Evolutionary conservation across 1,284 basidiomycete species (phyloP), one percentile per base, ranked within the genome.

Genomic region (Leccinum solheimii): DNA sequence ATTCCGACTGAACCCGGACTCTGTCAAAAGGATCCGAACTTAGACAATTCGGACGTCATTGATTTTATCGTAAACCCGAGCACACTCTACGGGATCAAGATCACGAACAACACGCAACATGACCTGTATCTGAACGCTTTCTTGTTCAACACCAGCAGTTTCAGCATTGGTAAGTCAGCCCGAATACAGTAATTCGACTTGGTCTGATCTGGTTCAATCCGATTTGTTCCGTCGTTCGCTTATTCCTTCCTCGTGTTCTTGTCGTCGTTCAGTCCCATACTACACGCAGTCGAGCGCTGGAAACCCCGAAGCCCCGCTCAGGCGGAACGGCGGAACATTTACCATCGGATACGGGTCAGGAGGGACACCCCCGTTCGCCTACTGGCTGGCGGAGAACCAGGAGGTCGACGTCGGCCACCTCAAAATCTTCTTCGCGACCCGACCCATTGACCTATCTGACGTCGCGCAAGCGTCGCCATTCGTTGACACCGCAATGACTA

Each of bases 51-150:
- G 14, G 26, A 62, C 5, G 19, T 70, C 21, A 70, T 69, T 6
- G 68, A 70, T 34, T 67, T 72, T 32, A 49, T 62, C 21, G 59
- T 70, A 6, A 40, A 68, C 2, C 48, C 48, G 2, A 4, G 36
- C 0, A 62, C 19, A 11, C 13, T 30, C 1, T 69, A 69, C 10
- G 68, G 66, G 13, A 51, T 71, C 9, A 56, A 68, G 49, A 54
- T 71, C 52, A 63, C 52, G n/a, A 70, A 70, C 40, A 55, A 67
- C 3, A 72, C 70, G 1, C 9, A n/a, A 3, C 5, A 19, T 16
- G 52, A 72, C 13, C 21, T 70, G 1, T 72, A 69, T 23, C 11
- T 66, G 6, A 71, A 69, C 8, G 67, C 45, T 1, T 72, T 70
- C 56, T 27, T 69, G 34, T 72, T 70, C 26, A 72, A 71, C 13